Evolutionary conservation across 2,329 filamentous ascomycete genomes (phyloP).

Genomic region (Zasmidium citrigriseum): DNA sequence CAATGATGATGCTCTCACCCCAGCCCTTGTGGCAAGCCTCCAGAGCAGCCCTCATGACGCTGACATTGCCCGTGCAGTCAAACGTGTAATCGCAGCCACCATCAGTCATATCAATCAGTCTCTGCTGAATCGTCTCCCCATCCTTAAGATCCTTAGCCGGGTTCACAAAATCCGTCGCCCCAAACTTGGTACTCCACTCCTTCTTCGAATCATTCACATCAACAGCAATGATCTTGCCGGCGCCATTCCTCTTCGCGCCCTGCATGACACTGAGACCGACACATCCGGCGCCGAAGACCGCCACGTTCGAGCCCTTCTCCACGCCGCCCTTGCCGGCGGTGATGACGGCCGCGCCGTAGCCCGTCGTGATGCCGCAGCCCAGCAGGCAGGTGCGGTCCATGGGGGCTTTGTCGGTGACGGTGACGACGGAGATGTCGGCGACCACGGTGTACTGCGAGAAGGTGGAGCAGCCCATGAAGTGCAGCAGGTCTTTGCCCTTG

Average conservation of each 20-base stretch:
- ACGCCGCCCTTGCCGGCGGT: conserved; percentile 71
- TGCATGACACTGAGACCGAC: conserved; percentile 95
- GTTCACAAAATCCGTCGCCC: conserved; percentile 96
- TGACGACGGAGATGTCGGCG: conserved; percentile 96
- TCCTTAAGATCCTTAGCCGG: conserved; percentile 64
- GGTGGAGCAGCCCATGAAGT: conserved; percentile 99
- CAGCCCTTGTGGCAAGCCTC: conserved; percentile 99
- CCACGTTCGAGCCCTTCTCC: conserved; percentile 85
- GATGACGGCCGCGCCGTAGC: conserved; percentile 92
- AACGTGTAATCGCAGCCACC: conserved; percentile 99
- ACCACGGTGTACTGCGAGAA: conserved; percentile 99
- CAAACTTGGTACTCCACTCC: conserved; percentile 90
- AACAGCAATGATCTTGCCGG: conserved; percentile 73
- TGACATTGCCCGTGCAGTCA: conserved; percentile 96
- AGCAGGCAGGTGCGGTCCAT: conserved; percentile 96
- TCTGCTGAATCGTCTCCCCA: conserved; percentile 81
- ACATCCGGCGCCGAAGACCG: conserved; percentile 93
- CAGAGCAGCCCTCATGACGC: conserved; percentile 91
- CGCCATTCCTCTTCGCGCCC: conserved; percentile 83
- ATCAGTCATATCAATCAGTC: conserved; percentile 95
- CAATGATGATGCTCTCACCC: conserved; percentile 97
- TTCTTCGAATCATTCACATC: conserved; percentile 89
- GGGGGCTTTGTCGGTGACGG: conserved; percentile 83
- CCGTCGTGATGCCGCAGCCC: conserved; percentile 97
- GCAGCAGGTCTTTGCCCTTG: conserved; percentile 91